These are phyloP conservation scores for Sarocladiaceae sp. DNA, from an alignment of 2,329 filamentous ascomycete genomes.

Conservation along the genomic window DNA sequence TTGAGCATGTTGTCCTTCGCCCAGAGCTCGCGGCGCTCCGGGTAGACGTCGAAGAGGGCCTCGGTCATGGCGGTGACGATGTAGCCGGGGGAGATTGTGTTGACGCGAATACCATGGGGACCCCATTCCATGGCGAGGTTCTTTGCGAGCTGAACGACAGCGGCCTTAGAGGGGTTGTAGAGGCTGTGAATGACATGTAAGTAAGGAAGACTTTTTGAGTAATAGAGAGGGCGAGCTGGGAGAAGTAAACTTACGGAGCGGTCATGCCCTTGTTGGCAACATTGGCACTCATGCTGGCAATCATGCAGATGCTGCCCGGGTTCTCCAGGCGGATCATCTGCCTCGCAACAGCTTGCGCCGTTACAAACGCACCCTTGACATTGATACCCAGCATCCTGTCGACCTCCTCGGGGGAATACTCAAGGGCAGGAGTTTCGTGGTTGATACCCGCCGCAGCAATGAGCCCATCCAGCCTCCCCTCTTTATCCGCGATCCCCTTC, in stretches of 20 bases:
- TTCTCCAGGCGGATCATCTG: constrained; percentile 59
- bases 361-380: constrained; percentile 79
- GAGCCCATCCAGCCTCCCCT: constrained; percentile 72
- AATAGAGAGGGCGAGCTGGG: background rate
- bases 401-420: constrained; percentile 69
- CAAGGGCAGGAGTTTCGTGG: constrained; percentile 75
- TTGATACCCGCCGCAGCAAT: constrained; percentile 68
- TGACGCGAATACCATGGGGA: constrained; percentile 65
- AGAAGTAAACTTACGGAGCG: constrained; percentile 44
- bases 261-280: constrained; percentile 57
- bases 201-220: background rate
- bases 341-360: constrained; percentile 78
- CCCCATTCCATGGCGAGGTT: constrained; percentile 72
- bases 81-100: constrained; percentile 67
- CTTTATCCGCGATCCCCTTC: constrained; percentile 58
- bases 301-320: constrained; percentile 57
- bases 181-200: constrained; percentile 34
- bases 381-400: constrained; percentile 80
- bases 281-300: constrained; percentile 64
- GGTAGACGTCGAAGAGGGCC: constrained; percentile 67
- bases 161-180: constrained; percentile 73
- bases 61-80: constrained; percentile 77
- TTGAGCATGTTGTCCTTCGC: constrained; percentile 80
- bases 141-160: constrained; percentile 62
- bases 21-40: constrained; percentile 64